Percentiles rank a stretch among this genome's conserved stretches.
These are phyloP conservation scores for Herpetomonas tarakana DNA, from an alignment of 208 protist genomes.

Conservation along the genomic window DNA sequence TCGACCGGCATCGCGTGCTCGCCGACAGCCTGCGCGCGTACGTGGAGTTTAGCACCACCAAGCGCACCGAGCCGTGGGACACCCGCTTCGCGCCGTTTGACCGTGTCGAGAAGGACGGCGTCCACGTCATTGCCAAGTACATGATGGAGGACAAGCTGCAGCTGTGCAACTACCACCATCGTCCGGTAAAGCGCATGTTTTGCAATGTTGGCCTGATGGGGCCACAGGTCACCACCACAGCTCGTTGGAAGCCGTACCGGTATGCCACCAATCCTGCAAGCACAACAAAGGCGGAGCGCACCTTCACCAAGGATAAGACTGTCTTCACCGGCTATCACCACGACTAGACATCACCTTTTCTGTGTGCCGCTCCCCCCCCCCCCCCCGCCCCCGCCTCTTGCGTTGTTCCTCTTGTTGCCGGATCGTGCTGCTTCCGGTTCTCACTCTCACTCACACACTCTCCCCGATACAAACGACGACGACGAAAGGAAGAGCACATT, in stretches of 20 bases:
- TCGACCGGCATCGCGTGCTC: constrained; percentile 81
- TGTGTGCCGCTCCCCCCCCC: too few species aligned
- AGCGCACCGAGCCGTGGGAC: constrained; percentile 86
- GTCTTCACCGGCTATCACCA: constrained; percentile 73
- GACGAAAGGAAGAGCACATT: too few species aligned
- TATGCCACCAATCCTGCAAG: constrained; percentile 73
- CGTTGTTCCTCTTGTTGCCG: too few species aligned
- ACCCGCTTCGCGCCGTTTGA: constrained; percentile 90
- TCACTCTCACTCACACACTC: too few species aligned
- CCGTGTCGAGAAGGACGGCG: constrained; percentile 86
- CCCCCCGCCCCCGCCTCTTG: too few species aligned
- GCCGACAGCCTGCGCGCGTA: constrained; percentile 85
- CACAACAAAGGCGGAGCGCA: constrained; percentile 69
- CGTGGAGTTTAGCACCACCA: constrained; percentile 85
- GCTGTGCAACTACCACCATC: constrained; percentile 88
- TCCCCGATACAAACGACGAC: too few species aligned
- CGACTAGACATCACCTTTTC: constrained; percentile 38
- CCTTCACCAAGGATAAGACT: constrained; percentile 81
- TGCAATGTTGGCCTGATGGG: constrained; percentile 90
- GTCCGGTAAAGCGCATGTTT: constrained; percentile 81
- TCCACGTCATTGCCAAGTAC: constrained; percentile 79
- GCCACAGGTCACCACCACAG: constrained; percentile 68
- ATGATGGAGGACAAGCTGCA: constrained; percentile 92
- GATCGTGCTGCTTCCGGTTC: too few species aligned
- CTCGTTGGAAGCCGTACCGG: constrained; percentile 87